These are phyloP conservation scores for Talaromyces liani DNA, from an alignment of 495 filamentous ascomycete species.

Conservation along the genomic window DNA sequence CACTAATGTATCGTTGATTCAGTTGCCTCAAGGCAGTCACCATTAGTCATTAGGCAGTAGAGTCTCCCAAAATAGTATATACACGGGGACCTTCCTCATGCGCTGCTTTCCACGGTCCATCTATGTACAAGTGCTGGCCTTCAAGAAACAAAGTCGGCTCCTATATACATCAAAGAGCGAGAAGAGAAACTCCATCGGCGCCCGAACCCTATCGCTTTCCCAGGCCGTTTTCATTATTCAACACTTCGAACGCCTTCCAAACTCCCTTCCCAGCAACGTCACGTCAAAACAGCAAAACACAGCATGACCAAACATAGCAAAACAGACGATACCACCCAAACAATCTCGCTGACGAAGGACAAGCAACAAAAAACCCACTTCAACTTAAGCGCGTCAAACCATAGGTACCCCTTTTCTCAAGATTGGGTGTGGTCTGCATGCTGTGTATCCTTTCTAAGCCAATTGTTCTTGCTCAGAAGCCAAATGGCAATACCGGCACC, in stretches of 20 bases:
- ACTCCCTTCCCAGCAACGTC: not conserved
- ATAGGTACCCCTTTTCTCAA: not conserved
- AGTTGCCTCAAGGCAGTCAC: not conserved
- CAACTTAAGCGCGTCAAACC: not conserved
- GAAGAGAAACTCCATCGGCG: not conserved
- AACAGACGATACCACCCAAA: not conserved
- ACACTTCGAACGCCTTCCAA: not conserved
- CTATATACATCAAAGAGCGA: not conserved
- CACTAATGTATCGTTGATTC: not conserved
- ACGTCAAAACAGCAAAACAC: not conserved
- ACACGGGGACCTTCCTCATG: not conserved
- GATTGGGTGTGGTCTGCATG: not conserved
- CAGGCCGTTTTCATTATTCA: not conserved
- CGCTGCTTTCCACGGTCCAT: not conserved
- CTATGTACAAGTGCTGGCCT: not conserved
- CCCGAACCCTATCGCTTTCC: not conserved
- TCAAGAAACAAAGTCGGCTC: not conserved
- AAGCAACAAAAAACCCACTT: not conserved
- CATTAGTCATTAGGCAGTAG: slow-evolving; percentile 1
- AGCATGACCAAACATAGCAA: not conserved
- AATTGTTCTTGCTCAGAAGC: slow-evolving; percentile 34
- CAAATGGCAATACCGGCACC: slow-evolving; percentile 25
- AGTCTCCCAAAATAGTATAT: not conserved
- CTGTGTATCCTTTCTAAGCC: slow-evolving; percentile 17
- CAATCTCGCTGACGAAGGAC: not conserved